Evolutionary conservation across 345 rosid species (phyloP), one percentile per base, ranked within the genome.

Genomic region (Aquilaria malaccensis): DNA sequence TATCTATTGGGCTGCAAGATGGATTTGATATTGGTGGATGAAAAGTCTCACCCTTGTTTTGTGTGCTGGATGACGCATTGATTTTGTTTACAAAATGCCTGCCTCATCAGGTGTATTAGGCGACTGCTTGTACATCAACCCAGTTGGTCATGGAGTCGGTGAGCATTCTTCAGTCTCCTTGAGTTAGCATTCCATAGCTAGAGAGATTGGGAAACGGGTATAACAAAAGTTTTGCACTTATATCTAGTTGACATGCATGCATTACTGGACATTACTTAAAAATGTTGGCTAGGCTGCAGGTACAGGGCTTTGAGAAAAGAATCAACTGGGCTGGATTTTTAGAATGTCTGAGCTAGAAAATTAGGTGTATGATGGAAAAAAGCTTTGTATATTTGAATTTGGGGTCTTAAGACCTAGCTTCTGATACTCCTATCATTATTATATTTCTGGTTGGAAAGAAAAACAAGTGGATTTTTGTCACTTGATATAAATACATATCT

Each of bases 341-440:
- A 30, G 63, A 50, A 45, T 37, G 31, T 55, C 57, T 30, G 50
- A 62, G 66, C 59, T 10, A 48, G 56, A 56, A 52, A 46, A 59
- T 49, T 72, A 70, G 72, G 47, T 52, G 50, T 65, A 72, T 71
- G 75, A 69, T 70, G 74, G 56, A 75, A 77, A 74, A 75, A 77
- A 74, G 69, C 64, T 53, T 65, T 74, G 81, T 79, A 74, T 76
- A 72, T 74, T 69, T 69, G 70, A 65, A 72, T 62, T 55, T 63
- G 53, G 76, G 66, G 69, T 33, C 61, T 48, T 50, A 11, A 29
- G 61, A 58, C 56, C 55, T 61, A 66, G 72, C 65, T 67, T 63
- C 73, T 74, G 71, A 55, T 67, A 59, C 65, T 45, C 6, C 37
- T 58, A 47, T 61, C 57, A 50, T 50, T 50, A 59, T 59, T 56